These are phyloP conservation scores for Lipomyces anomalus DNA, from an alignment of 805 yeast genomes.

Conservation along the genomic window DNA sequence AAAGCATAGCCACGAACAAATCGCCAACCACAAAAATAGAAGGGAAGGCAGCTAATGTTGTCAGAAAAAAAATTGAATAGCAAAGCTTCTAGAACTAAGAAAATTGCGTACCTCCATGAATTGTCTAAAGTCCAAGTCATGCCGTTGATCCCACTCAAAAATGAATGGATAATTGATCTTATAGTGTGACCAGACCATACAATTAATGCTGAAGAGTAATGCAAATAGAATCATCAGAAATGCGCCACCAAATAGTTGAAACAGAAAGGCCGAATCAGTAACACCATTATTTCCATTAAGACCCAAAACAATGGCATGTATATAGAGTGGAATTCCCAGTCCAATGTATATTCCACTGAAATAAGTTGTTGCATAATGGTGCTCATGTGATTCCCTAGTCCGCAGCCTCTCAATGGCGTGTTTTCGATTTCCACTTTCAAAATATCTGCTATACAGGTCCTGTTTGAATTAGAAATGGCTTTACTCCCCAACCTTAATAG, in stretches of 20 bases:
- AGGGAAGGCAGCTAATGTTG: too few species aligned
- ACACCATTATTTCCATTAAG: conserved; percentile 34
- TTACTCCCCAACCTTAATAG: too few species aligned
- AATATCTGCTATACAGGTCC: conserved; percentile 56
- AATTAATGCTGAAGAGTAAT: conserved; percentile 59
- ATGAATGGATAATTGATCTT: conserved; percentile 88
- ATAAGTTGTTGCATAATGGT: conserved; percentile 43
- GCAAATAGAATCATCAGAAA: conserved; percentile 57
- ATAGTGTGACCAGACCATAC: conserved; percentile 63
- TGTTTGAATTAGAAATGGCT: too few species aligned
- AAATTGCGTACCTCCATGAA: conserved; percentile 55
- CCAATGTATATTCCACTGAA: conserved; percentile 67
- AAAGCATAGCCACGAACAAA: conserved; percentile 74
- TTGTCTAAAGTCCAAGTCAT: conserved; percentile 60
- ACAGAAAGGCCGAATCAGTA: conserved; percentile 53
- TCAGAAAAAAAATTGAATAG: too few species aligned
- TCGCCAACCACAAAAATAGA: conserved; percentile 48
- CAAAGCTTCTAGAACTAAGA: too few species aligned
- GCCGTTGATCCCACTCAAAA: conserved; percentile 74
- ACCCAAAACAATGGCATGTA: conserved; percentile 52
- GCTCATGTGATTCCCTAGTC: conserved; percentile 38
- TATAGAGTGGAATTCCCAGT: conserved; percentile 59
- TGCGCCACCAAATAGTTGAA: conserved; percentile 94
- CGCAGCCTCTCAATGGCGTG: conserved; percentile 65
- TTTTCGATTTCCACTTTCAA: conserved; percentile 68